phyloP scores from a whole-genome alignment of 352 stramenopile genomes.

The Phytopythium aichiense region DNA sequence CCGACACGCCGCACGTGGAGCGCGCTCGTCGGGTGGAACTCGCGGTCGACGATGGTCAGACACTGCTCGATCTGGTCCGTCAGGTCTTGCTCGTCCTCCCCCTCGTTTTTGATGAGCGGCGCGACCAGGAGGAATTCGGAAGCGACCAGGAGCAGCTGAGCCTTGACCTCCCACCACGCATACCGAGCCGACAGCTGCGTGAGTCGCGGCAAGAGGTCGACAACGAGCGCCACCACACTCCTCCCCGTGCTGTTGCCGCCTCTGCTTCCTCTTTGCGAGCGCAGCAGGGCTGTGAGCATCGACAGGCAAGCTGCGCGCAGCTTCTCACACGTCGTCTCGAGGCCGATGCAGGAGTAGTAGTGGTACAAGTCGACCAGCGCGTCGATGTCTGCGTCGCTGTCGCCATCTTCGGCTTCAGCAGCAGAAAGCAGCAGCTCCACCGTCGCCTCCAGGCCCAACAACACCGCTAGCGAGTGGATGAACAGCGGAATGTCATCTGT shows the following conservation, averaged over 20 bases:
- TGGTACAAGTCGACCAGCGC: conserved; percentile 80
- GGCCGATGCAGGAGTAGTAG: conserved; percentile 85
- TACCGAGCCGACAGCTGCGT: conserved; percentile 53
- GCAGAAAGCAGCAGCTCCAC: conserved; percentile 25
- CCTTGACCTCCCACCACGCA: conserved; percentile 86
- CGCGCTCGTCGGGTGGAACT: conserved; percentile 52
- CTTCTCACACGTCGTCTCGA: conserved; percentile 69
- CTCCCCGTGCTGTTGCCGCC: background rate
- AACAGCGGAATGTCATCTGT: conserved; percentile 65
- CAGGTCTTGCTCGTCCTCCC: conserved; percentile 28
- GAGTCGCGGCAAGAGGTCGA: conserved; percentile 60
- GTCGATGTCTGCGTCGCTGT: conserved; percentile 15
- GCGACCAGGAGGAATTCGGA: conserved; percentile 49
- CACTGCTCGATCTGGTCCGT: conserved; percentile 70
- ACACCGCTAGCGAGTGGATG: conserved; percentile 62
- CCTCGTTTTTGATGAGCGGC: conserved; percentile 8
- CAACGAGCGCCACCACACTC: conserved; percentile 18
- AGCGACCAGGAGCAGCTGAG: conserved; percentile 63
- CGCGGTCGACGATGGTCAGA: conserved; percentile 67
- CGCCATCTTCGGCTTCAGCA: background rate
- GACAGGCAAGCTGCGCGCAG: conserved; percentile 70
- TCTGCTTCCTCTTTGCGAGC: background rate
- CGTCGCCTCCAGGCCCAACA: conserved; percentile 66
- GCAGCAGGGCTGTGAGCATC: conserved; percentile 61
- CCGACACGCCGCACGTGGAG: conserved; percentile 64